A percentile compares a stretch with the other conserved stretches of the same genome.
Evolutionary conservation across 768 basidiomycete species (phyloP).

Genomic region (Phylloporus arenicola): DNA sequence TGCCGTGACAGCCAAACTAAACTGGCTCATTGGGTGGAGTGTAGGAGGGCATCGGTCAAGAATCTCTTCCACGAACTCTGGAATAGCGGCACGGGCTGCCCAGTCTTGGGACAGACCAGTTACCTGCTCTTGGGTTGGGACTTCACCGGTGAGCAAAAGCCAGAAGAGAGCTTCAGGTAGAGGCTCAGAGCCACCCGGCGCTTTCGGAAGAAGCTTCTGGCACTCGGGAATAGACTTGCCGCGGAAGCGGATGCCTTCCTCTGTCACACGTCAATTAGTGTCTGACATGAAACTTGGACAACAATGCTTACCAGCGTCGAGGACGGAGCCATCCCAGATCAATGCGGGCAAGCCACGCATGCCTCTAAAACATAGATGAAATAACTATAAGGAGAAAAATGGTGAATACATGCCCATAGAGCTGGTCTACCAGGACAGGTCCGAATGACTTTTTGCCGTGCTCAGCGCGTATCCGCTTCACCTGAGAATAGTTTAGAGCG

Average conservation of each 20-base stretch:
- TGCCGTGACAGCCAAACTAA: conserved; percentile 92
- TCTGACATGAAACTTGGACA: background rate
- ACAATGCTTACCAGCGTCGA: conserved; percentile 69
- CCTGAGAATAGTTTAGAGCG: conserved; percentile 37
- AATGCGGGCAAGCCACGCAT: conserved; percentile 89
- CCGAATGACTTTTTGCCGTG: conserved; percentile 95
- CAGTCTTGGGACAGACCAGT: conserved; percentile 83
- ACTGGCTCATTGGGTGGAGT: conserved; percentile 98
- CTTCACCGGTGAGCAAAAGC: conserved; percentile 91
- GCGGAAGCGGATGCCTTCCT: conserved; percentile 98
- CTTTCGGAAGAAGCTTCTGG: conserved; percentile 83
- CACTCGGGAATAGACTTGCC: conserved; percentile 92
- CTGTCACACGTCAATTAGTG: conserved; percentile 31
- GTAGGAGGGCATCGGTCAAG: conserved; percentile 91
- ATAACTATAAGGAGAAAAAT: conserved; percentile 1
- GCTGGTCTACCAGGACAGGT: conserved; percentile 84
- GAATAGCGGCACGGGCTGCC: conserved; percentile 88
- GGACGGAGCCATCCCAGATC: conserved; percentile 97
- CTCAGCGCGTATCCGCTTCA: conserved; percentile 75
- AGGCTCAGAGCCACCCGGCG: conserved; percentile 81
- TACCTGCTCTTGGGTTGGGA: conserved; percentile 89
- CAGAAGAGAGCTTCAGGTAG: conserved; percentile 94
- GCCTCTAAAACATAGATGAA: conserved; percentile 43
- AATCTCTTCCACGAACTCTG: conserved; percentile 94
- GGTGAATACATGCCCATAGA: conserved; percentile 63